Evolutionary conservation across 495 filamentous ascomycete species (phyloP).

Genomic region (Aspergillus biplanus): DNA sequence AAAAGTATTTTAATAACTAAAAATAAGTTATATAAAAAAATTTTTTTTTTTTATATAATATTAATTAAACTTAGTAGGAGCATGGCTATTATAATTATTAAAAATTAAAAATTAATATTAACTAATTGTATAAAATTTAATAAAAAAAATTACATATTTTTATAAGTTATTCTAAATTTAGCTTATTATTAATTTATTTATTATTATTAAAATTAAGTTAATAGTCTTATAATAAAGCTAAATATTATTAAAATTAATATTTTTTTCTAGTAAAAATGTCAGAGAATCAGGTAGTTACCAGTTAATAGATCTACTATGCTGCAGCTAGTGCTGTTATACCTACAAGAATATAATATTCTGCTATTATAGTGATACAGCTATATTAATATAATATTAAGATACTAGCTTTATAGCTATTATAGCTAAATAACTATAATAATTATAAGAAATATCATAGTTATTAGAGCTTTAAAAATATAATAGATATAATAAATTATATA

Average conservation of each 20-base stretch:
- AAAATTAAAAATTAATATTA: not conserved
- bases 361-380: too few species aligned
- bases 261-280: not conserved
- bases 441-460: not conserved
- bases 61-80: too few species aligned
- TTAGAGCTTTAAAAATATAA: not conserved
- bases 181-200: not conserved
- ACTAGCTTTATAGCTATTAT: not conserved
- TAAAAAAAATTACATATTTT: too few species aligned
- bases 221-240: not conserved
- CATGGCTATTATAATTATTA: too few species aligned
- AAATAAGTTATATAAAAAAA: not conserved
- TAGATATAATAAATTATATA: conserved; percentile 4
- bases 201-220: conserved; percentile 1
- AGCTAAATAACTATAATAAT: not conserved
- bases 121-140: not conserved
- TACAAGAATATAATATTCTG: too few species aligned
- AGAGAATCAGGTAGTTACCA: too few species aligned
- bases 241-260: not conserved
- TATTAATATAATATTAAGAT: not conserved
- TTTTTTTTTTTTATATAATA: not conserved
- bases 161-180: too few species aligned
- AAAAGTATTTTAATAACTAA: not conserved
- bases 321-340: too few species aligned
- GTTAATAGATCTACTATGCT: too few species aligned